Evolutionary conservation across 2,329 filamentous ascomycete species (phyloP), one percentile per base, ranked within the genome.

Genomic region (Pleomassaria siparia): DNA sequence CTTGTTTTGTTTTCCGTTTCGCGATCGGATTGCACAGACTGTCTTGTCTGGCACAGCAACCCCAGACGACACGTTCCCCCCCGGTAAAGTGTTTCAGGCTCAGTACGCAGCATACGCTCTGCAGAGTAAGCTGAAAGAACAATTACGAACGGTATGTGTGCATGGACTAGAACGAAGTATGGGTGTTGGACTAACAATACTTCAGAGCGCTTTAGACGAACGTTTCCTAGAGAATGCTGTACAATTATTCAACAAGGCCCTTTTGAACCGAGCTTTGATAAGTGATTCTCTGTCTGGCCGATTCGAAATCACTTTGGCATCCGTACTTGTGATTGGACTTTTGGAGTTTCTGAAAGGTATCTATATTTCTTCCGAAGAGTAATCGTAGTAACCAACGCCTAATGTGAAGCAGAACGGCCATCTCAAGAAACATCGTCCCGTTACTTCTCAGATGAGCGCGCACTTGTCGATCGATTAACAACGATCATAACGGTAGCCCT

Each of bases 281-380:
- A 51, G 53, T 16, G 46, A 58, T 13, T 50, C 60, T 1, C 46
- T 63, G 8, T 53, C 54, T 4, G 46, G 46, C n/a, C 51, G 53
- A 9, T 53, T 59, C 16, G 58, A 62, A 47, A 39, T 66, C 7
- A 50, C 59, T 37, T 49, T 71, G 18, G 62, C 64, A 6, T 56
- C 58, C 24, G 57, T 63, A 2, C 44, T 71, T 7, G 59, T 68
- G 4, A 48, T 47, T 16, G 57, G 62, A 9, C 59, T 70, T 24
- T 40, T 69, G 4, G 60, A 64, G 18, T 67, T 72, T 29, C 56
- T 71, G 11, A 65, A 63, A 63, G 67, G 67, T 66, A 60, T 44
- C 54, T 49, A 20, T 22, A 35, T 24, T 15, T 35, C 24, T 37
- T 33, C 21, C 16, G 35, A 36, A 39, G 12, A 40, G 6, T 39